phyloP scores from a whole-genome alignment of 2,329 filamentous ascomycete genomes.

The Fusarium sp. region DNA sequence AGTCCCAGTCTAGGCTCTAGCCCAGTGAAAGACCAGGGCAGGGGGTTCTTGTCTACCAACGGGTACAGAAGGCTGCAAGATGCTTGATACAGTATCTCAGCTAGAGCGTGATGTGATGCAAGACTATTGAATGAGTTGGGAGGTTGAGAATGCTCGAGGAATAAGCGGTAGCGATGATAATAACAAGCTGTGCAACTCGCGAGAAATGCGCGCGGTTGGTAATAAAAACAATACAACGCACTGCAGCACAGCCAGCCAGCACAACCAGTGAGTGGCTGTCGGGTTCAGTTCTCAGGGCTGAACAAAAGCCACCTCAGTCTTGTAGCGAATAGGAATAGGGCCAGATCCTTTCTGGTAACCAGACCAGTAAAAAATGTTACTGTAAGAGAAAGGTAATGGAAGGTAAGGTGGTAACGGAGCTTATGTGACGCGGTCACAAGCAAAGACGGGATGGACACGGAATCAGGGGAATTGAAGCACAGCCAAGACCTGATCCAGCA shows the following conservation, averaged over 20 bases:
- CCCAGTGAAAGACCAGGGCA: slow-evolving; percentile 15
- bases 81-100: slow-evolving; percentile 6
- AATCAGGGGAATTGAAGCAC: slow-evolving; percentile 37
- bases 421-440: slow-evolving; percentile 39
- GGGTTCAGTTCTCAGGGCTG: slow-evolving; percentile 10
- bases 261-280: slow-evolving; percentile 26
- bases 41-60: slow-evolving; percentile 14
- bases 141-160: background rate
- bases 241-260: slow-evolving; percentile 13
- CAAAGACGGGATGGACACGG: slow-evolving; percentile 19
- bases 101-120: slow-evolving; percentile 15
- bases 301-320: slow-evolving; percentile 14
- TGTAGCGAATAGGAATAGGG: slow-evolving; percentile 14
- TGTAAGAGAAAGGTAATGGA: background rate
- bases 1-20: slow-evolving; percentile 24
- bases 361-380: slow-evolving; percentile 28
- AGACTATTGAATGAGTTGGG: slow-evolving; percentile 1
- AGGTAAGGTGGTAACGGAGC: slow-evolving; percentile 22
- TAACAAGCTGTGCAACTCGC: slow-evolving; percentile 12
- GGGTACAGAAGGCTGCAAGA: slow-evolving; percentile 2
- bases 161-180: background rate
- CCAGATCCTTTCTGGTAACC: slow-evolving; percentile 13
- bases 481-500: slow-evolving; percentile 41
- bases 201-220: slow-evolving; percentile 29
- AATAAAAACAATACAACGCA: slow-evolving; percentile 18